Conservation (phyloP, 345 rosid genomes). For the Populus pruinosa region DNA sequence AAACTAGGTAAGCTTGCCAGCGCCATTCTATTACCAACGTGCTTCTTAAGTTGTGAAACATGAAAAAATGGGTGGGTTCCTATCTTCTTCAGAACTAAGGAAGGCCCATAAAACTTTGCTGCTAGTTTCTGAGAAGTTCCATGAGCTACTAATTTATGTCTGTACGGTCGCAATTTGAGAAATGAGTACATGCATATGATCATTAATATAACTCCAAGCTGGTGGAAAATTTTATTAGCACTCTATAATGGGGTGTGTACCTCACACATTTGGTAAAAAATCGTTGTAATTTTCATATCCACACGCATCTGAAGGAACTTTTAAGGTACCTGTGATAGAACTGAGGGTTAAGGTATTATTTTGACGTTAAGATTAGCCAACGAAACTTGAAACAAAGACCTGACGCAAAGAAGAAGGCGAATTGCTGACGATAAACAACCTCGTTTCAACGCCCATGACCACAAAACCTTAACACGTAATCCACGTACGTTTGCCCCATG, state of each 20-base stretch:
- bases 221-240: background rate
- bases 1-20: too few relatives aligned
- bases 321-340: background rate
- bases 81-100: too few relatives aligned
- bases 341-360: background rate
- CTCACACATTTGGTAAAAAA: too few relatives aligned
- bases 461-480: background rate
- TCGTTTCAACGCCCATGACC: background rate
- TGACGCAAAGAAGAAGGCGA: background rate
- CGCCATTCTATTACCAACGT: too few relatives aligned
- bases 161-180: too few relatives aligned
- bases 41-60: too few relatives aligned
- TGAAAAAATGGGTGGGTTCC: too few relatives aligned
- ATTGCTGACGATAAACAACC: background rate
- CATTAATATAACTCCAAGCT: background rate
- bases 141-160: too few relatives aligned
- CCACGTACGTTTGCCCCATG: background rate
- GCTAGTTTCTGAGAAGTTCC: too few relatives aligned
- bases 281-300: too few relatives aligned
- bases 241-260: background rate
- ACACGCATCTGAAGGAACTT: too few relatives aligned
- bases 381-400: background rate
- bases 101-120: too few relatives aligned
- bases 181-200: background rate
- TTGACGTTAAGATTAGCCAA: background rate